Evolutionary conservation across 2,329 filamentous ascomycete genomes (phyloP), one percentile per base, ranked within the genome.

Genomic region (Hirsutella thompsonii): DNA sequence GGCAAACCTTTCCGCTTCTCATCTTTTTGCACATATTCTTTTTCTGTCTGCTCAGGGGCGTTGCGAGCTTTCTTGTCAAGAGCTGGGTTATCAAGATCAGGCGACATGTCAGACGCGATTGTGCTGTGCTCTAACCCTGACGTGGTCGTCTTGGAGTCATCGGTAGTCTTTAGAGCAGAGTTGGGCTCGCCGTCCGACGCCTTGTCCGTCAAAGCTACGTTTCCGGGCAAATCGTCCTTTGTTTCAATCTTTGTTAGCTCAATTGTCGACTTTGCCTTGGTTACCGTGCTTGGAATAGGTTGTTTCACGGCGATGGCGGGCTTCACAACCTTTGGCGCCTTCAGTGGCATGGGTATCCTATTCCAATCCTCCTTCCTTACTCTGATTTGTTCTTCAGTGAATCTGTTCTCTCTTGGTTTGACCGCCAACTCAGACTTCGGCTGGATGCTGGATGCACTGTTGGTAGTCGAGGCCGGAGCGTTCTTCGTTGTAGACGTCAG

Each of bases 291-390:
- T 6, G 6, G 6, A 11, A 26, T 11, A 26, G 23, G 6, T 26
- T 26, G 6, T 6, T 6, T 26, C 23, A 26, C 16, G 23, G 19
- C 36, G 16, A 14, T 16, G 9, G 16, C 9, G 8, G 38, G 36
- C 20, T 33, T 41, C n/a, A 36, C 40, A 9, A 11, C 19, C 41
- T 44, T 46, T 32, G 40, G 49, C 38, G 47, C 53, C 42, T 50
- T 46, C 41, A 58, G 43, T 36, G 59, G 58, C 55, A 60, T 54
- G 32, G 53, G 45, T 46, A 61, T 61, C 42, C 51, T 58, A 51
- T 57, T 49, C 56, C 55, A 59, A 39, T 50, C 51, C 50, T 52
- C 48, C 44, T 48, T 53, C 42, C 58, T 53, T 32, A 47, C 49
- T 45, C 53, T 52, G 28, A 59, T 56, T 42, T 61, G 46, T 37